Percentiles rank a stretch among this genome's conserved stretches.
These are phyloP conservation scores for Miscanthus sacchariflorus DNA, from an alignment of 202 grass and related monocot genomes.

Conservation along the genomic window DNA sequence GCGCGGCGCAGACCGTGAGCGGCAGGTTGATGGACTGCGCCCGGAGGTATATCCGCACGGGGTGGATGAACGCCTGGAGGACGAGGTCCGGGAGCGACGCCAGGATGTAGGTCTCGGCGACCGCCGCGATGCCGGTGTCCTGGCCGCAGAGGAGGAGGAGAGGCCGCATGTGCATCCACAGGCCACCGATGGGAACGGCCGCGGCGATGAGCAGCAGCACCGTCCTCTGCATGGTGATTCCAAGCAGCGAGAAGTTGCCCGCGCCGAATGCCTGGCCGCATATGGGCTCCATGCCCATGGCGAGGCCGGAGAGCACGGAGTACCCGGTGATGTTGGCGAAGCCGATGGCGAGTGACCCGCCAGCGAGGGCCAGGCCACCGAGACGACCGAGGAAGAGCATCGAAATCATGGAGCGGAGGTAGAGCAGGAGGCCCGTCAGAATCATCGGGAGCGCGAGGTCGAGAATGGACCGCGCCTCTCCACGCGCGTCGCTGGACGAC, in stretches of 20 bases:
- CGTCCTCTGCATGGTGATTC: slow-evolving; percentile 77
- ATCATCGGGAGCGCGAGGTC: slow-evolving; percentile 86
- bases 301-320: slow-evolving; percentile 89
- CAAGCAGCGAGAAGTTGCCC: slow-evolving; percentile 59
- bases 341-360: slow-evolving; percentile 89
- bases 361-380: slow-evolving; percentile 79
- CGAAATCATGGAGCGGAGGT: slow-evolving; percentile 96
- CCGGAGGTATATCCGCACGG: slow-evolving; percentile 81
- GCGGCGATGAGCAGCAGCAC: slow-evolving; percentile 71
- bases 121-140: slow-evolving; percentile 65
- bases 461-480: slow-evolving; percentile 69
- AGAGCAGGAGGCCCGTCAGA: slow-evolving; percentile 81
- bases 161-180: slow-evolving; percentile 83
- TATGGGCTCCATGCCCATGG: slow-evolving; percentile 97
- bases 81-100: slow-evolving; percentile 82
- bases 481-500: slow-evolving; percentile 27
- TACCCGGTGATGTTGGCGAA: slow-evolving; percentile 94
- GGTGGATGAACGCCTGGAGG: slow-evolving; percentile 89
- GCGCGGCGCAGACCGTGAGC: slow-evolving; percentile 68
- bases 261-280: slow-evolving; percentile 94
- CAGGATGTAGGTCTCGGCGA: slow-evolving; percentile 81
- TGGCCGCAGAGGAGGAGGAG: slow-evolving; percentile 84
- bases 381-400: slow-evolving; percentile 95
- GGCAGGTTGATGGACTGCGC: slow-evolving; percentile 89
- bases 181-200: slow-evolving; percentile 70